Evolutionary conservation across 805 yeast species (phyloP).

Genomic region (Saturnispora zaruensis): DNA sequence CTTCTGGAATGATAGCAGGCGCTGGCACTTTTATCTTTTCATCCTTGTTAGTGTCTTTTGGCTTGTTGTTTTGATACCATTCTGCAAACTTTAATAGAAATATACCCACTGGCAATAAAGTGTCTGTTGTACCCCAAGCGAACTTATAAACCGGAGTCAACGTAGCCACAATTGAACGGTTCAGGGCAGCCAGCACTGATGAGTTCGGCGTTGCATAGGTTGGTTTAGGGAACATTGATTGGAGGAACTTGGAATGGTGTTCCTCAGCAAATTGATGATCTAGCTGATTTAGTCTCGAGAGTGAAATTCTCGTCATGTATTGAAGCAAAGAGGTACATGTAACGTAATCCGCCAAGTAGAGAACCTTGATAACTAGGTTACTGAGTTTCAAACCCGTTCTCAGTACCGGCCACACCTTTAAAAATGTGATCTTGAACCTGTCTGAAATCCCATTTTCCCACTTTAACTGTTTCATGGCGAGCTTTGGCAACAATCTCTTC

Average conservation of each 20-base stretch:
- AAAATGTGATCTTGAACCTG: constrained; percentile 28
- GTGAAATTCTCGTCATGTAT: constrained; percentile 51
- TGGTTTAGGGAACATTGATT: not conserved
- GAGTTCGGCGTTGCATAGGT: not conserved
- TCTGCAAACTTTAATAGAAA: constrained; percentile 77
- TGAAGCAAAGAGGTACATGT: constrained; percentile 60
- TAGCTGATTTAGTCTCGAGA: constrained; percentile 48
- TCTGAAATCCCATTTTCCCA: constrained; percentile 18
- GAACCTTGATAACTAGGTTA: constrained; percentile 49
- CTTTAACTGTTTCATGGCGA: constrained; percentile 33
- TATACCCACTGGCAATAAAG: constrained; percentile 72
- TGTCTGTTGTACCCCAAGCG: constrained; percentile 23
- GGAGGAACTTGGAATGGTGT: constrained; percentile 12
- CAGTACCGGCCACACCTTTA: constrained; percentile 53
- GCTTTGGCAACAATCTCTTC: constrained; percentile 54
- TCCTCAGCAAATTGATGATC: constrained; percentile 38
- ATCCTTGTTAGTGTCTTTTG: constrained; percentile 28
- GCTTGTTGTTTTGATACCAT: constrained; percentile 72
- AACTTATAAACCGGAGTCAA: constrained; percentile 21
- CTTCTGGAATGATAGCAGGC: constrained; percentile 1
- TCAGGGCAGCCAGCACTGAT: constrained; percentile 6
- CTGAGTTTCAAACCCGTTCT: constrained; percentile 38
- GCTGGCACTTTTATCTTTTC: constrained; percentile 14
- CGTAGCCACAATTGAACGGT: not conserved
- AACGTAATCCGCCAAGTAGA: constrained; percentile 57